Evolutionary conservation across 345 rosid species (phyloP).

Genomic region (Capsella bursapastoris): DNA sequence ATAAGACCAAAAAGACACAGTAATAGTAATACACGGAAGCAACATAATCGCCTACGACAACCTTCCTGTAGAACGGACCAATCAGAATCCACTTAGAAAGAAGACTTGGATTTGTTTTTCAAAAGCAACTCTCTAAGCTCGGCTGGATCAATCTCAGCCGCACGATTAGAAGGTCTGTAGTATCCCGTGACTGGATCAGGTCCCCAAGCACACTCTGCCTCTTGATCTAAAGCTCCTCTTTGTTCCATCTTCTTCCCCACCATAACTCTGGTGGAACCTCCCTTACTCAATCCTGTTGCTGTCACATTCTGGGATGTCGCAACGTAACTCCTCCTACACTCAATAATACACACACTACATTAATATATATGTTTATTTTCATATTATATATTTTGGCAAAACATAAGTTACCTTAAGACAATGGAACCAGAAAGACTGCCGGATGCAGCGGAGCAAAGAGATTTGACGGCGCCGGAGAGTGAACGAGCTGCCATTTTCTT

Average conservation of each 20-base stretch:
- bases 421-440: slow-evolving; percentile 18
- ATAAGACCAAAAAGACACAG: background rate
- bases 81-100: slow-evolving; percentile 30
- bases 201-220: slow-evolving; percentile 56
- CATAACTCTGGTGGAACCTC: slow-evolving; percentile 42
- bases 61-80: background rate
- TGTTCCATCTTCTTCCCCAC: slow-evolving; percentile 50
- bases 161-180: slow-evolving; percentile 65
- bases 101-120: slow-evolving; percentile 51
- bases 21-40: background rate
- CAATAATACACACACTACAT: background rate
- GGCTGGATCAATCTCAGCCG: slow-evolving; percentile 63
- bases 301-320: slow-evolving; percentile 43
- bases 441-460: slow-evolving; percentile 27
- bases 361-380: background rate
- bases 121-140: slow-evolving; percentile 69
- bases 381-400: background rate
- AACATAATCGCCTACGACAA: background rate
- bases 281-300: slow-evolving; percentile 41
- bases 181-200: slow-evolving; percentile 77
- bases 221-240: slow-evolving; percentile 46
- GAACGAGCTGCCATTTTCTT: slow-evolving; percentile 41
- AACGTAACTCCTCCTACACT: slow-evolving; percentile 55
- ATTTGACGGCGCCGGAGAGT: slow-evolving; percentile 33
- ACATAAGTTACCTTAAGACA: slow-evolving; percentile 26